A percentile compares a stretch with the other conserved stretches of the same genome.
Conservation (phyloP, 2,329 filamentous ascomycete genomes). For the Colletotrichum sp. region DNA sequence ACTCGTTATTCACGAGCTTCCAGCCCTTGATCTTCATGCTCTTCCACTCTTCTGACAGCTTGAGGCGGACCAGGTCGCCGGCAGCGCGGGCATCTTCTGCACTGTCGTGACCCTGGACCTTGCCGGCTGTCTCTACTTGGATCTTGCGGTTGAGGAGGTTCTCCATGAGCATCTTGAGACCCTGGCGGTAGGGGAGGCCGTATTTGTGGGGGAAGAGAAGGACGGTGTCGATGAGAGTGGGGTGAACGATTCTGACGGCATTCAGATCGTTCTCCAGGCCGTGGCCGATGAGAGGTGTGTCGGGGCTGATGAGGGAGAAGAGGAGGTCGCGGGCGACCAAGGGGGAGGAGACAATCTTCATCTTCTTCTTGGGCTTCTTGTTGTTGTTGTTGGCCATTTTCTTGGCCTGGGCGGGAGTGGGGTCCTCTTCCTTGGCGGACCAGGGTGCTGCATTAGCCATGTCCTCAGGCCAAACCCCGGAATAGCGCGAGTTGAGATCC, state of each 20-base stretch:
- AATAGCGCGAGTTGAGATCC: slow-evolving; percentile 92
- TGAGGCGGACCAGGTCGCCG: slow-evolving; percentile 80
- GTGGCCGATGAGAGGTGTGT: slow-evolving; percentile 88
- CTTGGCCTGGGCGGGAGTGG: slow-evolving; percentile 20
- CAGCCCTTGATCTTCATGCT: slow-evolving; percentile 71
- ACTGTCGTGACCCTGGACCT: slow-evolving; percentile 79
- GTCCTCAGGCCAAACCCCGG: slow-evolving; percentile 82
- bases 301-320: slow-evolving; percentile 74
- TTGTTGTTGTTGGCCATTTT: slow-evolving; percentile 18
- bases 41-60: slow-evolving; percentile 74
- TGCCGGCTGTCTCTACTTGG: slow-evolving; percentile 66
- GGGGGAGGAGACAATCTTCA: slow-evolving; percentile 80
- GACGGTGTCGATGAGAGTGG: slow-evolving; percentile 83
- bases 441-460: slow-evolving; percentile 72
- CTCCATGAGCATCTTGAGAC: slow-evolving; percentile 77
- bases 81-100: slow-evolving; percentile 90
- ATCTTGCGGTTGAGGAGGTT: slow-evolving; percentile 77
- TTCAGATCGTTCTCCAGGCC: slow-evolving; percentile 97
- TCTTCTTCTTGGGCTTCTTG: slow-evolving; percentile 39
- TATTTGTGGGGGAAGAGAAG: slow-evolving; percentile 80
- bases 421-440: slow-evolving; percentile 32
- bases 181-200: slow-evolving; percentile 78
- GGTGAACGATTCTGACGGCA: slow-evolving; percentile 81
- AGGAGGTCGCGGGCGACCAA: slow-evolving; percentile 77
- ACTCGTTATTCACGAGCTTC: slow-evolving; percentile 57